phyloP scores from a whole-genome alignment of 441 rosid genomes.

The Corymbia calophylla region DNA sequence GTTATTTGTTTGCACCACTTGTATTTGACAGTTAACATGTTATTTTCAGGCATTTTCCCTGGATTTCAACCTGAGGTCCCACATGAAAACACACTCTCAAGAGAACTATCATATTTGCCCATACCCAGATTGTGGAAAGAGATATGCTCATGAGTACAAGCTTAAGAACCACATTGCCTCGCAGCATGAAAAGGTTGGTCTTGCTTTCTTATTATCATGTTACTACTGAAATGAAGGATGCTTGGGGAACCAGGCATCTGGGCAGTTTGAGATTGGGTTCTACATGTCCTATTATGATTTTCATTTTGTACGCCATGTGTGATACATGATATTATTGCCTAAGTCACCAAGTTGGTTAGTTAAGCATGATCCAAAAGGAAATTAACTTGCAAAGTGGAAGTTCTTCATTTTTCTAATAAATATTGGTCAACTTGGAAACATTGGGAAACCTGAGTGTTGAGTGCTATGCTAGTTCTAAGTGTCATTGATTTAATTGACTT shows the following conservation, averaged over 20 bases:
- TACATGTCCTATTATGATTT: neutral
- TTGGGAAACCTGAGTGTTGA: neutral
- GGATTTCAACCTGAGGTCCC: constrained; percentile 94
- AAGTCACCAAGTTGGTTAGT: neutral
- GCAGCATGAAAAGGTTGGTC: constrained; percentile 77
- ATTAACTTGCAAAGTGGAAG: neutral
- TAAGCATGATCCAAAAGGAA: neutral
- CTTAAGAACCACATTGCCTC: constrained; percentile 80
- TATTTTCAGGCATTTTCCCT: constrained; percentile 85
- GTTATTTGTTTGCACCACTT: neutral
- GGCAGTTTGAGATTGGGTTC: neutral
- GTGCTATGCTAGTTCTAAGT: neutral
- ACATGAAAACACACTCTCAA: constrained; percentile 98
- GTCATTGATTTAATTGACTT: neutral
- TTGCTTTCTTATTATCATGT: neutral
- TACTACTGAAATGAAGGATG: neutral
- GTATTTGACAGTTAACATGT: neutral
- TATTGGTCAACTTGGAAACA: neutral
- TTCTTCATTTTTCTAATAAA: neutral
- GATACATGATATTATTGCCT: neutral
- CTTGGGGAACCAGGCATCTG: neutral
- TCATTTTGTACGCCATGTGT: neutral
- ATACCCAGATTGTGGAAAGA: constrained; percentile 84
- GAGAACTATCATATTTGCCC: constrained; percentile 97
- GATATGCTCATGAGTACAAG: constrained; percentile 98